These are phyloP conservation scores for Myriosclerotinia curreyana DNA, from an alignment of 2,329 filamentous ascomycete species.

Conservation along the genomic window DNA sequence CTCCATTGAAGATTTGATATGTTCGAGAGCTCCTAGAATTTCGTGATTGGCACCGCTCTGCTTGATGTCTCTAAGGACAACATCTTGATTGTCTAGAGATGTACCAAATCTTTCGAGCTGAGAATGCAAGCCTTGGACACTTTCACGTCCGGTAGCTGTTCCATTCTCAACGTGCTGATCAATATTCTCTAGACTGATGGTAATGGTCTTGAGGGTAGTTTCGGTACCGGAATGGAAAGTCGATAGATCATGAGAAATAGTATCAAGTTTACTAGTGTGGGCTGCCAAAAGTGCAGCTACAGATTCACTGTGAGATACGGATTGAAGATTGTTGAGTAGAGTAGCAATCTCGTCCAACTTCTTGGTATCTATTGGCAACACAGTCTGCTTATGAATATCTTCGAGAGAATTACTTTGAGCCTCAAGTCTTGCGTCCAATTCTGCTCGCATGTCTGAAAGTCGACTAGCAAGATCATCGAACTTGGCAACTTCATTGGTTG, in stretches of 20 bases:
- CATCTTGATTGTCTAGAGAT: too few species aligned
- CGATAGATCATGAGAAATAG: constrained; percentile 17
- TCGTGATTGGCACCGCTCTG: too few species aligned
- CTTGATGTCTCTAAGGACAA: too few species aligned
- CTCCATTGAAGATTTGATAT: too few species aligned
- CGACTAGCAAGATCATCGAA: constrained; percentile 19
- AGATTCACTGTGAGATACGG: constrained; percentile 6
- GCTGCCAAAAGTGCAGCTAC: constrained; percentile 4
- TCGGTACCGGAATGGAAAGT: constrained; percentile 16
- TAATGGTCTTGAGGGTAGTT: constrained; percentile 19
- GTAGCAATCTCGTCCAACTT: constrained; percentile 20
- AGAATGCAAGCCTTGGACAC: neutral
- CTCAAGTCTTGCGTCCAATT: constrained; percentile 21
- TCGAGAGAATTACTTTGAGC: constrained; percentile 22
- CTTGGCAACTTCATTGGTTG: constrained; percentile 7
- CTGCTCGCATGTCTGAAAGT: constrained; percentile 21
- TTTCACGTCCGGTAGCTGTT: constrained; percentile 14
- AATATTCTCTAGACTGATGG: constrained; percentile 18
- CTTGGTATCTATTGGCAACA: constrained; percentile 19
- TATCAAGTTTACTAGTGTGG: constrained; percentile 18
- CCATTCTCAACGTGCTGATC: constrained; percentile 12
- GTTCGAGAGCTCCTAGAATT: too few species aligned
- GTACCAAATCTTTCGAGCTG: too few species aligned
- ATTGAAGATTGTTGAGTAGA: constrained; percentile 15
- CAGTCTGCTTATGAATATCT: constrained; percentile 19